These are phyloP conservation scores for Chaetomium tenue DNA, from an alignment of 495 filamentous ascomycete genomes.

Conservation along the genomic window DNA sequence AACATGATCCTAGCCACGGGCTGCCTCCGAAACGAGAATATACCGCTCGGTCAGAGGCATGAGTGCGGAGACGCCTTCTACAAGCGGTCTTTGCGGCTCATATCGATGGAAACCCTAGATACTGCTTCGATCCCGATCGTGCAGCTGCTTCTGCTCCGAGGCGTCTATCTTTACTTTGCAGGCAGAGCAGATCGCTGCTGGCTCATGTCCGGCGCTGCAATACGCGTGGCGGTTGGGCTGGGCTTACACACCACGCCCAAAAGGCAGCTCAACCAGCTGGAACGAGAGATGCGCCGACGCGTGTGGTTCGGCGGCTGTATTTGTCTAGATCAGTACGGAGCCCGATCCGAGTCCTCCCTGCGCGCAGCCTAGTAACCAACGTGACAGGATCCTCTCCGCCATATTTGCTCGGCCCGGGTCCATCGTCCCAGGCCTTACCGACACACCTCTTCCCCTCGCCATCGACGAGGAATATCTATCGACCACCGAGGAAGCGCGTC, in stretches of 20 bases:
- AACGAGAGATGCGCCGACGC: slow-evolving; percentile 39
- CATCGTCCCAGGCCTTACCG: slow-evolving; percentile 24
- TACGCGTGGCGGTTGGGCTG: slow-evolving; percentile 39
- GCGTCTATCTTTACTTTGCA: slow-evolving; percentile 43
- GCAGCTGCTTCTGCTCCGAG: slow-evolving; percentile 42
- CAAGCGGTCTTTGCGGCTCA: slow-evolving; percentile 32
- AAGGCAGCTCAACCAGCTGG: slow-evolving; percentile 25
- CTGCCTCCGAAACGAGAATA: slow-evolving; percentile 36
- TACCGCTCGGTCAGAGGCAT: slow-evolving; percentile 26
- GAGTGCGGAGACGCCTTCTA: slow-evolving; percentile 38
- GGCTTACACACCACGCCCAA: slow-evolving; percentile 36
- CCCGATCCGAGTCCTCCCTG: neutral
- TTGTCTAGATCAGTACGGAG: slow-evolving; percentile 39
- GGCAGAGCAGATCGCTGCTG: slow-evolving; percentile 43
- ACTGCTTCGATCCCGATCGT: slow-evolving; percentile 32
- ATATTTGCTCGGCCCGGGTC: slow-evolving; percentile 41
- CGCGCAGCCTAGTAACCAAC: neutral
- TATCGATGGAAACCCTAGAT: slow-evolving; percentile 41
- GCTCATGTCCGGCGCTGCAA: slow-evolving; percentile 42
- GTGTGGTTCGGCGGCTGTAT: slow-evolving; percentile 45
- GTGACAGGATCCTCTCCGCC: slow-evolving; percentile 32
- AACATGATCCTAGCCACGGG: slow-evolving; percentile 44
- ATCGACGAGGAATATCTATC: slow-evolving; percentile 39
- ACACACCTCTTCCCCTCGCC: slow-evolving; percentile 21
- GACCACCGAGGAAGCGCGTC: slow-evolving; percentile 17